A percentile compares a stretch with the other conserved stretches of the same genome.
phyloP scores from a whole-genome alignment of 352 stramenopile genomes.

The Phytophthora quininea region DNA sequence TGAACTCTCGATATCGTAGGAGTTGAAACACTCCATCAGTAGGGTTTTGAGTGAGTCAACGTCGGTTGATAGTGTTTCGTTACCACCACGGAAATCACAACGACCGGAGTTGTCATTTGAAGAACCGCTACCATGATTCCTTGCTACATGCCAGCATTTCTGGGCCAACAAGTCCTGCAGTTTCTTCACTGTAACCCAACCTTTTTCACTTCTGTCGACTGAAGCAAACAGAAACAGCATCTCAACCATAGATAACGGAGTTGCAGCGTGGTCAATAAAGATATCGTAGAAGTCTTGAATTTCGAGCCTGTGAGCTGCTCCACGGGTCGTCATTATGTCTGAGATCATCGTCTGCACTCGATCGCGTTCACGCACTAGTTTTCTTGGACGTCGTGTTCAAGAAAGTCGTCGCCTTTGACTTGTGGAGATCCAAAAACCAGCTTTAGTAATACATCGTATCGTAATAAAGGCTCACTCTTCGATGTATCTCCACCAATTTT shows the following conservation, averaged over 20 bases:
- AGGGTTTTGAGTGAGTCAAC: slow-evolving; percentile 15
- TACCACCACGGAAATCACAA: not conserved
- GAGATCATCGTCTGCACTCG: slow-evolving; percentile 18
- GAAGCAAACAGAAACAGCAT: slow-evolving; percentile 49
- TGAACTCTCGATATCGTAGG: slow-evolving; percentile 38
- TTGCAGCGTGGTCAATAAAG: slow-evolving; percentile 5
- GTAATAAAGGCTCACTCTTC: slow-evolving; percentile 10
- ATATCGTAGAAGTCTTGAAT: slow-evolving; percentile 25
- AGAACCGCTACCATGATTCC: not conserved
- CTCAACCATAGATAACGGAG: slow-evolving; percentile 25
- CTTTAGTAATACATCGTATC: slow-evolving; percentile 64
- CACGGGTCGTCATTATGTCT: slow-evolving; percentile 20
- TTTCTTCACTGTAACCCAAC: slow-evolving; percentile 23
- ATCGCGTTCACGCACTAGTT: slow-evolving; percentile 23
- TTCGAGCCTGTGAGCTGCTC: slow-evolving; percentile 13
- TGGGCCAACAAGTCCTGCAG: slow-evolving; percentile 36
- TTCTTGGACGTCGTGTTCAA: slow-evolving; percentile 12
- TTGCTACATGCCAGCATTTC: slow-evolving; percentile 28
- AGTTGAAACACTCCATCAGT: slow-evolving; percentile 18
- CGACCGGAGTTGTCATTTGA: not conserved
- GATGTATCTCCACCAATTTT: not conserved
- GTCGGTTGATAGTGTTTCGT: not conserved
- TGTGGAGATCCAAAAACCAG: slow-evolving; percentile 50
- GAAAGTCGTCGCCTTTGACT: slow-evolving; percentile 32
- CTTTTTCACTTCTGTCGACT: slow-evolving; percentile 28